Evolutionary conservation across 441 rosid genomes (phyloP), one percentile per base, ranked within the genome.

Genomic region (Syzygium malaccense): DNA sequence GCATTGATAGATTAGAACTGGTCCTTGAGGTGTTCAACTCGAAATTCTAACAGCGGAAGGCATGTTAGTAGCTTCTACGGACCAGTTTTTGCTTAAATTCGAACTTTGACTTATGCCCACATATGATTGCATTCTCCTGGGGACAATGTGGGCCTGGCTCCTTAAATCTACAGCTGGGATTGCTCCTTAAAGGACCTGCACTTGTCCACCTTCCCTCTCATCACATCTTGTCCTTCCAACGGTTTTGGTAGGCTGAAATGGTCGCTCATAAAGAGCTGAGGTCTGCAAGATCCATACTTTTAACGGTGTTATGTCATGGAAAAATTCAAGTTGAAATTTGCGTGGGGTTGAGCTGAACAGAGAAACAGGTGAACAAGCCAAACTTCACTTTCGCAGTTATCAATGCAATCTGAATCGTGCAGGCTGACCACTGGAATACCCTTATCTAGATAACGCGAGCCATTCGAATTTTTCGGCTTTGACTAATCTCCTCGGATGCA

Each of bases 381-480:
- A 41, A 75, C n/a, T 75, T 4, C 10, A 41, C 51, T 75, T 45
- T 26, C n/a, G 51, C 83, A 37, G n/a, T 3, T 2, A 25, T 41
- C n/a, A 13, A 26, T 12, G n/a, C 49, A 13, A 71, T 41, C 83
- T 13, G n/a, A 12, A n/a, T 75, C 1, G 23, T 1, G n/a, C 83
- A 23, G 83, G 83, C 83, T 7, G 83, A 23, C 83, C 83, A 3
- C 41, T 37, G 9, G 18, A 37, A 23, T 37, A 20, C 51, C 51
- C n/a, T 23, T 14, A 3, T 71, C 28, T 12, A 71, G n/a, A 41
- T 41, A 41, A 13, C 1, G 1, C 0, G 0, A 25, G 15, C 1
- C 83, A 12, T 41, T 75, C 83, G 18, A 23, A 37, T 28, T 11
- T 37, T 33, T 71, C 15, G 1, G 45, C 15, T 71, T 68, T 14